Percentiles rank a stretch among this genome's conserved stretches.
Evolutionary conservation across 2,329 filamentous ascomycete genomes (phyloP).

Genomic region (Pochonia chlamydosporia): DNA sequence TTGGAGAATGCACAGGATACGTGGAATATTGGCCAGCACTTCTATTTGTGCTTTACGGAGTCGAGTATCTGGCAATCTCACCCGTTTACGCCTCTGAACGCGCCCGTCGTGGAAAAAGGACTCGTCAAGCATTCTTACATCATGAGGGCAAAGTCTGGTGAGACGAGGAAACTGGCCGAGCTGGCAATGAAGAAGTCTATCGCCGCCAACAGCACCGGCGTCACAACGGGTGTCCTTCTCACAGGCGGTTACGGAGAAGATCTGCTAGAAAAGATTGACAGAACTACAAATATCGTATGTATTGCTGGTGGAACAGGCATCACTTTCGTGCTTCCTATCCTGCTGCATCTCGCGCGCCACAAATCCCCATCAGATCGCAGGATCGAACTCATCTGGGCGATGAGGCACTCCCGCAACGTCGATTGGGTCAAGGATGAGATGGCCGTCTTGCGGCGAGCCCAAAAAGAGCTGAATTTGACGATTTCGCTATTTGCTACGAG

Average conservation of each 20-base stretch:
- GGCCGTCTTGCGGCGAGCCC: slow-evolving; percentile 33
- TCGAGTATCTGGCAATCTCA: slow-evolving; percentile 67
- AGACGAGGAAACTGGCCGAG: slow-evolving; percentile 50
- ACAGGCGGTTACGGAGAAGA: slow-evolving; percentile 58
- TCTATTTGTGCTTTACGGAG: slow-evolving; percentile 63
- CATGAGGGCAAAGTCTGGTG: slow-evolving; percentile 51
- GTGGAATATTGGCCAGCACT: slow-evolving; percentile 66
- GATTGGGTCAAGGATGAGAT: slow-evolving; percentile 56
- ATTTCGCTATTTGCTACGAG: slow-evolving; percentile 57
- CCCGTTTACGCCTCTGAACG: slow-evolving; percentile 60
- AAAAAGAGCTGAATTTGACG: slow-evolving; percentile 35
- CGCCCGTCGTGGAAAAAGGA: slow-evolving; percentile 36
- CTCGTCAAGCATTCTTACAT: slow-evolving; percentile 49
- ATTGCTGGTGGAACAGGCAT: slow-evolving; percentile 35
- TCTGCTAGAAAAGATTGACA: slow-evolving; percentile 34
- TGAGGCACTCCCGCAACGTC: slow-evolving; percentile 48
- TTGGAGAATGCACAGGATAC: slow-evolving; percentile 54
- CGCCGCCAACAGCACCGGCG: slow-evolving; percentile 12
- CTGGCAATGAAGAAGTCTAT: slow-evolving; percentile 34
- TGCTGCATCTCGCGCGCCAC: slow-evolving; percentile 25
- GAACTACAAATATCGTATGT: slow-evolving; percentile 33
- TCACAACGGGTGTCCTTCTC: slow-evolving; percentile 50
- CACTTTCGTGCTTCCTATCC: slow-evolving; percentile 31
- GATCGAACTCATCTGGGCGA: slow-evolving; percentile 60
- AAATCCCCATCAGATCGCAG: slow-evolving; percentile 41